phyloP scores from a whole-genome alignment of 75 land plant species.

The Picea sitchensis region DNA sequence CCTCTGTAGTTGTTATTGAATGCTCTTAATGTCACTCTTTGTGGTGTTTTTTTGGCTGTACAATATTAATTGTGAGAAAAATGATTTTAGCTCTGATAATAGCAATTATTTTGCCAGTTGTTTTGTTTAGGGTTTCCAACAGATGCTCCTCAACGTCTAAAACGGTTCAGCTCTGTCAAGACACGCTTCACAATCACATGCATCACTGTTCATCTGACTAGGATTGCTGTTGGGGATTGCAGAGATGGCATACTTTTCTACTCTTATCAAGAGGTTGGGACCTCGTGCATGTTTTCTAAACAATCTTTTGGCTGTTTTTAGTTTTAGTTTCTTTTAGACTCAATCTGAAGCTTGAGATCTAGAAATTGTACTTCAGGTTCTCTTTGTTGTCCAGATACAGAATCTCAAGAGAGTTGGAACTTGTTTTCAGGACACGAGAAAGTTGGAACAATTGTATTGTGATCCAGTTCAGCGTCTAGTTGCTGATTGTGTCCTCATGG shows the following conservation, averaged over 20 bases:
- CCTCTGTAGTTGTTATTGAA: background rate
- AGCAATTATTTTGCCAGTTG: conserved; percentile 45
- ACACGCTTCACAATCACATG: conserved; percentile 82
- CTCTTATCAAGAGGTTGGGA: conserved; percentile 78
- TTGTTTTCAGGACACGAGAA: conserved; percentile 47
- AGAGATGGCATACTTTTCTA: conserved; percentile 91
- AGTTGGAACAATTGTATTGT: conserved; percentile 74
- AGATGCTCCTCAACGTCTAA: conserved; percentile 63
- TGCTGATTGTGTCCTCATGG: conserved; percentile 87
- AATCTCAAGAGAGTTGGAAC: background rate
- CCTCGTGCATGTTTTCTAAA: background rate
- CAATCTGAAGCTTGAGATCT: background rate
- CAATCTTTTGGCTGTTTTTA: background rate
- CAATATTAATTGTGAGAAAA: background rate
- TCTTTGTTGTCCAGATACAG: too few species aligned
- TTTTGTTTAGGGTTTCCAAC: conserved; percentile 67
- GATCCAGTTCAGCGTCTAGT: conserved; percentile 86
- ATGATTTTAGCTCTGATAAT: conserved; percentile 8
- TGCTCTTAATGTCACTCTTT: background rate
- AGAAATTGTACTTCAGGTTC: background rate
- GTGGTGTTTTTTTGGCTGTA: conserved; percentile 5
- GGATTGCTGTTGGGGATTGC: conserved; percentile 98
- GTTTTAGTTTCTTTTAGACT: conserved; percentile 6
- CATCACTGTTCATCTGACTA: conserved; percentile 57
- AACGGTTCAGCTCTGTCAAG: conserved; percentile 47